Percentiles rank a stretch among this genome's conserved stretches.
Evolutionary conservation across 2,329 filamentous ascomycete genomes (phyloP).

Genomic region (Talaromyces marneffei): DNA sequence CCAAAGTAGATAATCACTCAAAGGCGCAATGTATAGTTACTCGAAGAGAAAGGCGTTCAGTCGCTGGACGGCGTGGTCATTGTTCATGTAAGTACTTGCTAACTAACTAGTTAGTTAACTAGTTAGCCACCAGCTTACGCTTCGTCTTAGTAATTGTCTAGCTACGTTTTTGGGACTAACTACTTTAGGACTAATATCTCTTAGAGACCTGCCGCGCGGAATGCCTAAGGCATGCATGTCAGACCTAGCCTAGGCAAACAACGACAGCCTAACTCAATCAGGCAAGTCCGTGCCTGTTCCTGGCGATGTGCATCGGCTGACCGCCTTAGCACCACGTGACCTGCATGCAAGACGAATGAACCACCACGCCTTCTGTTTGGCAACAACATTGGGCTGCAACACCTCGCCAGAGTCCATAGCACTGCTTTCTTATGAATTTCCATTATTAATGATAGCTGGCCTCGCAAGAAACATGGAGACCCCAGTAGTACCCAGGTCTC

Average conservation of each 20-base stretch:
- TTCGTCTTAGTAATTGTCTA: background rate
- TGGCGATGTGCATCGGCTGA: background rate
- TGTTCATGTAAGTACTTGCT: background rate
- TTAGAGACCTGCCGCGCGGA: background rate
- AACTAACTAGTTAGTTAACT: no score
- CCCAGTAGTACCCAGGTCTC: background rate
- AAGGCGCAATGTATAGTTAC: background rate
- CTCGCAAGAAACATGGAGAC: background rate
- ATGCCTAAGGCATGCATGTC: background rate
- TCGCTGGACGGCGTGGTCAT: background rate
- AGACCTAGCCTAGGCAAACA: background rate
- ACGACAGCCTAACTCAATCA: background rate
- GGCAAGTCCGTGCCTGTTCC: conserved; percentile 5
- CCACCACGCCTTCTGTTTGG: conserved; percentile 11
- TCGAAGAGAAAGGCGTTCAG: background rate
- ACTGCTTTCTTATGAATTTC: background rate
- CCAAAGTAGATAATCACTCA: background rate
- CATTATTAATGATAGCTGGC: conserved; percentile 1
- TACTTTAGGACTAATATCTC: background rate
- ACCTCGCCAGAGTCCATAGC: background rate
- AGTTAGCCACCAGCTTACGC: background rate
- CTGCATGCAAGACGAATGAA: conserved; percentile 1
- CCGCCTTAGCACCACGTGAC: background rate
- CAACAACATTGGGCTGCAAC: conserved; percentile 16
- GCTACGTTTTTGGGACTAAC: background rate